These are phyloP conservation scores for Diaporthe eres DNA, from an alignment of 2,329 filamentous ascomycete genomes.

Conservation along the genomic window DNA sequence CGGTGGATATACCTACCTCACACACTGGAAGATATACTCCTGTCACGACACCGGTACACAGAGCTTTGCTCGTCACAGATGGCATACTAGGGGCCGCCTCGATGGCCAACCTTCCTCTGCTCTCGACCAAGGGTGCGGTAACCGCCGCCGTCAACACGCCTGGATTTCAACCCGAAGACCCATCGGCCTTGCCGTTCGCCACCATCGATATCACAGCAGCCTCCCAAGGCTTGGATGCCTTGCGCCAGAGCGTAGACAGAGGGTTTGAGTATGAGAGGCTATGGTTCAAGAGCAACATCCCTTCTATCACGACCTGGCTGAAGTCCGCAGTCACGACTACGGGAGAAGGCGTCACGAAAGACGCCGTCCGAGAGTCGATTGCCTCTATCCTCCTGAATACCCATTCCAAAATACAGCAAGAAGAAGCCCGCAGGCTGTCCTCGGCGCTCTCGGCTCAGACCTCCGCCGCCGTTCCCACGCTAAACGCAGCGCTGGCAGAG, in stretches of 20 bases:
- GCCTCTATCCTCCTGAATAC: constrained; percentile 74
- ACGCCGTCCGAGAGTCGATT: constrained; percentile 76
- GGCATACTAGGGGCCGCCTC: constrained; percentile 78
- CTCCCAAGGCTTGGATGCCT: constrained; percentile 72
- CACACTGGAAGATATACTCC: constrained; percentile 74
- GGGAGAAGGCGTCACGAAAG: constrained; percentile 68
- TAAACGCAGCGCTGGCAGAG: constrained; percentile 72
- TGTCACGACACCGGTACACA: constrained; percentile 87
- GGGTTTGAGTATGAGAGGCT: constrained; percentile 79
- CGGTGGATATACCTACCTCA: constrained; percentile 77
- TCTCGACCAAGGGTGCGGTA: constrained; percentile 58
- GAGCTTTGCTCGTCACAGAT: constrained; percentile 79
- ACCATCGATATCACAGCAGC: constrained; percentile 76
- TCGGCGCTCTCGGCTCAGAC: constrained; percentile 49
- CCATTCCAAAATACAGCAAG: constrained; percentile 63
- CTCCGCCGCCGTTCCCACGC: constrained; percentile 57
- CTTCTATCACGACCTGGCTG: constrained; percentile 77
- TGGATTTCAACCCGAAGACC: constrained; percentile 55
- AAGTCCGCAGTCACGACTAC: constrained; percentile 59
- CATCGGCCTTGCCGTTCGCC: constrained; percentile 60
- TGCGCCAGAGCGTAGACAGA: constrained; percentile 79
- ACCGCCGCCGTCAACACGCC: constrained; percentile 72
- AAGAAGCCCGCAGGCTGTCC: constrained; percentile 59
- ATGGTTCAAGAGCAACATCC: constrained; percentile 81
- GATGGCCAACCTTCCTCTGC: constrained; percentile 59